Evolutionary conservation across 805 yeast species (phyloP), one percentile per base, ranked within the genome.

Genomic region (Ogataea siamensis): DNA sequence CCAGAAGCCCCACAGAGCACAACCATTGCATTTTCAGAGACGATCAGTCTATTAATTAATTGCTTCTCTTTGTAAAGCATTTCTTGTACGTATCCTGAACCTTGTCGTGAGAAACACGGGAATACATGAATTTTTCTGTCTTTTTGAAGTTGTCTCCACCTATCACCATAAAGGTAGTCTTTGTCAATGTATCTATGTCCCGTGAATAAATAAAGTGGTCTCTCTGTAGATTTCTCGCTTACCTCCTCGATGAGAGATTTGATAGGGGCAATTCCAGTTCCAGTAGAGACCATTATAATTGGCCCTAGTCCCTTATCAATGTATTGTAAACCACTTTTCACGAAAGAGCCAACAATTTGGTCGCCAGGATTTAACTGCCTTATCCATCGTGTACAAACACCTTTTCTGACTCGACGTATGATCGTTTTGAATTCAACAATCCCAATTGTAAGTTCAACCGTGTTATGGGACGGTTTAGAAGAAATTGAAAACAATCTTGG

Each of bases 251-350:
- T 70, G 27, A 89, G 53, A 1, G 86, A 73, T 52, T 87, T 76
- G 73, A 91, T 78, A 2, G 99, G 99, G 0, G 99, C 99, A 8
- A 93, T 69, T 2, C 99, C 99, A 0, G 98, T 94, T 3, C 99
- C 99, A 0, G 99, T 95, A 2, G 91, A 83, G 4, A 91, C 71
- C 74, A 91, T 67, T 3, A 93, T 63, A 17, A 84, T 62, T 0
- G 95, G 84, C 2, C 41, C 26, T 10, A 34, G 40, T 1, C 32
- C 18, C 18, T 6, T 43, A 46, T 10, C 73, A 63, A 27, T 60
- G 60, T 29, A 78, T 46, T 10, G 66, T 58, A 22, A 11, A 5
- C 13, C 12, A 11, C n/a, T 74, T 20, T 62, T 57, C 39, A 73
- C 71, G 7, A 82, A 45, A 17, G 76, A 71, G 44, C 75, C 79